These are phyloP conservation scores for Nitzschia inconspicua DNA, from an alignment of 108 stramenopile genomes.

Conservation along the genomic window DNA sequence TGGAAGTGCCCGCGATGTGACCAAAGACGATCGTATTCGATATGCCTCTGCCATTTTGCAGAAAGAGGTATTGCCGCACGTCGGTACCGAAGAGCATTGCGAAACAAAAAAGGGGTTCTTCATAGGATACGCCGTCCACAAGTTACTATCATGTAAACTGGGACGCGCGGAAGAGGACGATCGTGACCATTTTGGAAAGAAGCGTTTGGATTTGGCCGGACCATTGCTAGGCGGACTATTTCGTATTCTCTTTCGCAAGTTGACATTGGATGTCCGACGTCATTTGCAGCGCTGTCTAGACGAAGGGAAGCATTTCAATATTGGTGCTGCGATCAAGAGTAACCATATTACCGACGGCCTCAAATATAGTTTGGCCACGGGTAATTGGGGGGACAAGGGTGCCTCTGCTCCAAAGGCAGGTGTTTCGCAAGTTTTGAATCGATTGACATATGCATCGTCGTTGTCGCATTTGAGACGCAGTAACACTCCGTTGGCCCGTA, in stretches of 20 bases:
- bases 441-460: slow-evolving; percentile 97
- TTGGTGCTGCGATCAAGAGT: slow-evolving; percentile 94
- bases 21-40: slow-evolving; percentile 94
- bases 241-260: slow-evolving; percentile 91
- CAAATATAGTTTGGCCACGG: slow-evolving; percentile 97
- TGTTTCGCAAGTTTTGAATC: slow-evolving; percentile 97
- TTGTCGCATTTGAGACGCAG: slow-evolving; percentile 97
- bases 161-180: slow-evolving; percentile 96
- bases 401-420: slow-evolving; percentile 89
- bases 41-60: slow-evolving; percentile 94
- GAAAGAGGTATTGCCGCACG: slow-evolving; percentile 97
- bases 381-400: slow-evolving; percentile 98
- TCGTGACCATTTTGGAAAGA: slow-evolving; percentile 99
- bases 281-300: slow-evolving; percentile 95
- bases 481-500: slow-evolving; percentile 96
- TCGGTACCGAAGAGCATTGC: slow-evolving; percentile 94
- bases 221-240: slow-evolving; percentile 95
- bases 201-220: slow-evolving; percentile 98
- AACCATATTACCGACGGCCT: slow-evolving; percentile 95
- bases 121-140: slow-evolving; percentile 98
- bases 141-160: slow-evolving; percentile 92
- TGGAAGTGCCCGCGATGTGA: slow-evolving; percentile 89
- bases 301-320: slow-evolving; percentile 94
- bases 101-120: slow-evolving; percentile 99
- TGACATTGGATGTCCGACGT: slow-evolving; percentile 90